Conservation (phyloP, 352 stramenopile genomes). For the Saprolegnia parasitica region DNA sequence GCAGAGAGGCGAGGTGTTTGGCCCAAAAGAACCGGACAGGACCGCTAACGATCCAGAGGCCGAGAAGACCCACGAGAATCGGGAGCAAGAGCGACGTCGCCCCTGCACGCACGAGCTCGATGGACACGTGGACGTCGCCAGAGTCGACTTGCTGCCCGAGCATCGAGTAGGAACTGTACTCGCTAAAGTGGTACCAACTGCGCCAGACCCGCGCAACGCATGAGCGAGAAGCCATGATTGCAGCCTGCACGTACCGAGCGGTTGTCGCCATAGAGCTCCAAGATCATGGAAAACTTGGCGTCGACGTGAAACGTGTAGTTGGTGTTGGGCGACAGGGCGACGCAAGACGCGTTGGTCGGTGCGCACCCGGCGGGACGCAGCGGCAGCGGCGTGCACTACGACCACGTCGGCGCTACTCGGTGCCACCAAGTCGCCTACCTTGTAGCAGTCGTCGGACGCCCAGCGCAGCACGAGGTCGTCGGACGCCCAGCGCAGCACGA, state of each 20-base stretch:
- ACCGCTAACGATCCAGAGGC: slow-evolving; percentile 4
- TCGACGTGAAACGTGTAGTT: slow-evolving; percentile 17
- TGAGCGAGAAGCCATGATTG: neutral
- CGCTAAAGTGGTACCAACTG: neutral
- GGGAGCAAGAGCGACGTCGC: neutral
- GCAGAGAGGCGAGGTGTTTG: slow-evolving; percentile 9
- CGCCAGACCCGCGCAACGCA: slow-evolving; percentile 2
- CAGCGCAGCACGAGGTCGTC: neutral
- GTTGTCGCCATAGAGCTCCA: neutral
- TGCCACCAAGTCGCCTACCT: neutral
- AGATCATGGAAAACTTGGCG: slow-evolving; percentile 18
- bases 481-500: too few species aligned
- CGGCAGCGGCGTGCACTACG: slow-evolving; percentile 6
- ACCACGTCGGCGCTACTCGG: neutral
- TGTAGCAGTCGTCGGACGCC: slow-evolving; percentile 12
- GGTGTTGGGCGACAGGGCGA: slow-evolving; percentile 1
- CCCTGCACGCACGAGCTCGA: neutral
- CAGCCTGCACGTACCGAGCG: neutral
- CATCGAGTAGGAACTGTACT: slow-evolving; percentile 10
- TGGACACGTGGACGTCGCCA: slow-evolving; percentile 18
- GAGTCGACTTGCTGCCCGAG: slow-evolving; percentile 19
- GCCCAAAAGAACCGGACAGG: slow-evolving; percentile 19
- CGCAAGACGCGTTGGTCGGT: neutral
- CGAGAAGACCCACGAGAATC: neutral
- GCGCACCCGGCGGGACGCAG: slow-evolving; percentile 7